phyloP scores from a whole-genome alignment of 1,284 basidiomycete genomes.

The Cryptococcus depauperatus region DNA sequence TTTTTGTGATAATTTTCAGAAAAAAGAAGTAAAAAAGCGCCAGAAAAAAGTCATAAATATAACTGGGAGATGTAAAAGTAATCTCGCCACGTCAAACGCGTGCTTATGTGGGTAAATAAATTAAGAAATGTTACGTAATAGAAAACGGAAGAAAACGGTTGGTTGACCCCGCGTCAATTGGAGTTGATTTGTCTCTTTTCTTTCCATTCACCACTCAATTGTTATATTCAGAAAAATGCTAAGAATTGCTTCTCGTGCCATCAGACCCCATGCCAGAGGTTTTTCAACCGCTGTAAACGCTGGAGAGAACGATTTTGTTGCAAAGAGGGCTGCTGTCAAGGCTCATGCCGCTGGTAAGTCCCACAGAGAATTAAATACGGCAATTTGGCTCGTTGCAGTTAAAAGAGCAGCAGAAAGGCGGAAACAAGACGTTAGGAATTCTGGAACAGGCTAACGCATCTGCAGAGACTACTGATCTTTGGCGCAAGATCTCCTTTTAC shows the following conservation, averaged over 20 bases:
- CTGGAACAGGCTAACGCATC: background rate
- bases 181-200: background rate
- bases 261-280: conserved; percentile 16
- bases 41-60: too few species aligned
- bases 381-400: background rate
- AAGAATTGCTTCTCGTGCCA: conserved; percentile 16
- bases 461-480: conserved; percentile 39
- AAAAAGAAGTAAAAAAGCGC: too few species aligned
- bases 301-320: conserved; percentile 33
- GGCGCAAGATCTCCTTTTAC: conserved; percentile 41
- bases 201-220: conserved; percentile 6
- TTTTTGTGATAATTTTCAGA: too few species aligned
- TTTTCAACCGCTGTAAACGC: conserved; percentile 15
- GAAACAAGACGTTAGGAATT: too few species aligned
- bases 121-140: too few species aligned
- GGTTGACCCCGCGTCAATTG: conserved; percentile 6
- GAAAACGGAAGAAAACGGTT: conserved; percentile 12
- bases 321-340: conserved; percentile 30
- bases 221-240: conserved; percentile 13
- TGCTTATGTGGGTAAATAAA: too few species aligned
- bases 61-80: too few species aligned
- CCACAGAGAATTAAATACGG: too few species aligned
- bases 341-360: conserved; percentile 39
- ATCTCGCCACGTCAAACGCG: too few species aligned
- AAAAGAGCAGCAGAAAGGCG: too few species aligned